Conservation (phyloP, 441 rosid genomes). For the Populus trichocarpa region DNA sequence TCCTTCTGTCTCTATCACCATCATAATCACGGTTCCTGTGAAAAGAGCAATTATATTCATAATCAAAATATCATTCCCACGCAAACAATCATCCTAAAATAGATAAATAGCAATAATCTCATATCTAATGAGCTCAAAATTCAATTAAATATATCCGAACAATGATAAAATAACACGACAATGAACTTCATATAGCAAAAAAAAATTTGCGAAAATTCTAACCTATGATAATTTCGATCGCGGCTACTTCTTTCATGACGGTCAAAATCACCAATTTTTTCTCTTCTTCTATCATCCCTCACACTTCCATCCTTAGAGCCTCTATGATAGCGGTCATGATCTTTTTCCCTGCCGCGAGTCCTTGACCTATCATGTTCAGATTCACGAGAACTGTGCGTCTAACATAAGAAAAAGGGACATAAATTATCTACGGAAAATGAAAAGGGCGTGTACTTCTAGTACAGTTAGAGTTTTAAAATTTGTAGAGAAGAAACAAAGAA, state of each 20-base stretch:
- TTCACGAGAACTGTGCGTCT: conserved; percentile 14
- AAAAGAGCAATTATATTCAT: neutral
- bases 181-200: neutral
- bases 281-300: conserved; percentile 24
- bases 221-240: conserved; percentile 26
- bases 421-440: neutral
- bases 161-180: neutral
- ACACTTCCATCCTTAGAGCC: conserved; percentile 21
- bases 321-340: conserved; percentile 13
- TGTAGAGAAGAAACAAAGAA: neutral
- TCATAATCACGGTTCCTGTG: neutral
- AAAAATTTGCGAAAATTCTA: neutral
- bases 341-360: conserved; percentile 16
- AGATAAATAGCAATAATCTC: neutral
- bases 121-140: neutral
- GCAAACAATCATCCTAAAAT: neutral
- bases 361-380: conserved; percentile 25
- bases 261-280: conserved; percentile 13
- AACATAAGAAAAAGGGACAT: neutral
- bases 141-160: neutral
- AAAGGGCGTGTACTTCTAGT: neutral
- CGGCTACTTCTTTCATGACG: conserved; percentile 14
- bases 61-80: neutral
- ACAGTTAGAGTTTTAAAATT: neutral
- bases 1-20: conserved; percentile 21